phyloP scores from a whole-genome alignment of 1,284 basidiomycete species.

The Ganoderma boninense region DNA sequence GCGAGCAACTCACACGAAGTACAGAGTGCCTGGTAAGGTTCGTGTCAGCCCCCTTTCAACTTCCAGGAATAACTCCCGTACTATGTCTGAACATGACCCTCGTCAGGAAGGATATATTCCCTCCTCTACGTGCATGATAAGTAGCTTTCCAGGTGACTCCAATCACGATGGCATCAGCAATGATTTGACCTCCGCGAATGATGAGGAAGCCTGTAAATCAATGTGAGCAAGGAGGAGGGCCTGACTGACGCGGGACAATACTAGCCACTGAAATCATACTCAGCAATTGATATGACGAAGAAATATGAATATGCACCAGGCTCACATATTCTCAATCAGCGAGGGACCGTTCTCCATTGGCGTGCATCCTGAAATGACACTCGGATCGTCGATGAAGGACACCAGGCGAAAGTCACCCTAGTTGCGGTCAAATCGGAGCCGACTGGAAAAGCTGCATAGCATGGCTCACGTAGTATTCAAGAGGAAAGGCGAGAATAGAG shows the following conservation, averaged over 20 bases:
- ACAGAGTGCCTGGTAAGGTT: not conserved
- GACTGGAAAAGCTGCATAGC: too few species aligned
- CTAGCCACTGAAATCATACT: too few species aligned
- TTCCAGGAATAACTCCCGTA: not conserved
- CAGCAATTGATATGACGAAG: not conserved
- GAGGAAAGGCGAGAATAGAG: not conserved
- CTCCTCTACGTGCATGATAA: not conserved
- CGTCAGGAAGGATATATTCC: not conserved
- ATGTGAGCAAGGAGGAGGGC: too few species aligned
- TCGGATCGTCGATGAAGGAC: not conserved
- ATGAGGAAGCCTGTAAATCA: not conserved
- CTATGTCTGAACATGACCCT: not conserved
- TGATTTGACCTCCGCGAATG: not conserved
- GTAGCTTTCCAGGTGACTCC: not conserved
- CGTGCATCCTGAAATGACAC: conserved; percentile 1
- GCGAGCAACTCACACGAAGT: not conserved
- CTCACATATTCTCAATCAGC: too few species aligned
- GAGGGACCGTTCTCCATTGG: too few species aligned
- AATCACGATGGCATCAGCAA: not conserved
- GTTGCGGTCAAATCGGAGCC: not conserved
- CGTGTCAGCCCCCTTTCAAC: too few species aligned
- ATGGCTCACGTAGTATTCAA: not conserved
- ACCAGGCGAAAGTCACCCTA: not conserved
- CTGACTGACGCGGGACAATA: too few species aligned
- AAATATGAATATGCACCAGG: too few species aligned